These are phyloP conservation scores for Toxoplasma gondii DNA, from an alignment of 169 alveolate species.

Conservation along the genomic window DNA sequence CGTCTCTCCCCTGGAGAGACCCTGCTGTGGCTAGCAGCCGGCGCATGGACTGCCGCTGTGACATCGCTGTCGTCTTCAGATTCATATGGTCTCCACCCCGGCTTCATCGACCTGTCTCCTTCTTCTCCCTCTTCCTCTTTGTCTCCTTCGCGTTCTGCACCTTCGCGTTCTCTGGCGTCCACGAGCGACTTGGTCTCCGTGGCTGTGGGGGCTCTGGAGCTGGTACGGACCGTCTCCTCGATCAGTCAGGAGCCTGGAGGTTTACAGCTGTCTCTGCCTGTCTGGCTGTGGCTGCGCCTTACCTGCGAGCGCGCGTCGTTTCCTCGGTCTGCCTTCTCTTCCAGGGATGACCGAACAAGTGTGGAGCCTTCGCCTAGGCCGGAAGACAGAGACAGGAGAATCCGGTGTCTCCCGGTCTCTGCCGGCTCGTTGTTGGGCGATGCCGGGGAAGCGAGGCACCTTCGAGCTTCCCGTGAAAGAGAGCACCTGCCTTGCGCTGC, in stretches of 20 bases:
- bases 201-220: conserved; percentile 4
- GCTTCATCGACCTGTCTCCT: no score
- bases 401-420: no score
- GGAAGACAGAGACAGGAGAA: no score
- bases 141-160: no score
- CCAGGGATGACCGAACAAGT: no score
- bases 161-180: neutral
- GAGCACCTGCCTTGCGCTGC: no score
- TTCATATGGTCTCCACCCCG: neutral
- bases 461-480: no score
- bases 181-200: neutral
- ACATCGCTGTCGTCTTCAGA: neutral
- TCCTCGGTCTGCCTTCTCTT: no score
- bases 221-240: neutral
- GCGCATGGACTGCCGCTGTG: neutral
- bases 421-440: no score
- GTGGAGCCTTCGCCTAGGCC: no score
- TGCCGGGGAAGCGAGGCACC: no score
- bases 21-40: conserved; percentile 15
- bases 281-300: conserved; percentile 21
- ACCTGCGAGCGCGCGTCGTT: neutral
- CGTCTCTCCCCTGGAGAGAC: neutral
- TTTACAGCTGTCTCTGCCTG: neutral
- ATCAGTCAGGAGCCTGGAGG: neutral
- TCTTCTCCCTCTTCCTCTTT: no score